Evolutionary conservation across 495 filamentous ascomycete species (phyloP).

Genomic region (Neurospora sublineolata): DNA sequence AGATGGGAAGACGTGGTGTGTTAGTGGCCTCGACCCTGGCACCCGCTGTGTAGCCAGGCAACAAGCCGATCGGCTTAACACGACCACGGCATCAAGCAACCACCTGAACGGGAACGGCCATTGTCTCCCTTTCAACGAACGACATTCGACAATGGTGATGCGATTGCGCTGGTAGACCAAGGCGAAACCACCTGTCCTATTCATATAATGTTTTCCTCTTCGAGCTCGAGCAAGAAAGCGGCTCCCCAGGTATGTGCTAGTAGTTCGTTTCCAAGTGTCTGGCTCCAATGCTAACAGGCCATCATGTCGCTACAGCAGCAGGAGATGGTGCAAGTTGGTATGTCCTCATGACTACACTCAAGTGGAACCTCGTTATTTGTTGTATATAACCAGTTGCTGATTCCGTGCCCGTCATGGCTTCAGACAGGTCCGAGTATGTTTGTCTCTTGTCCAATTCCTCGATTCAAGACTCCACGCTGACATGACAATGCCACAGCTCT

Average conservation of each 20-base stretch:
- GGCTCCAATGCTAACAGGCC: constrained; percentile 11
- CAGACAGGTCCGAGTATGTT: constrained; percentile 51
- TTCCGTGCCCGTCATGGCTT: constrained; percentile 20
- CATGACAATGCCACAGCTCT: constrained; percentile 38
- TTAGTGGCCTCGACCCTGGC: not conserved
- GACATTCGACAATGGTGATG: not conserved
- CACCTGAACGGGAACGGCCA: not conserved
- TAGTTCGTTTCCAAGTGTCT: not conserved
- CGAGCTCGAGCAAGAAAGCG: constrained; percentile 53
- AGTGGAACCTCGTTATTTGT: not conserved
- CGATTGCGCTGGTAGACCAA: not conserved
- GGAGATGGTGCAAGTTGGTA: constrained; percentile 99
- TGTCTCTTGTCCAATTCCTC: constrained; percentile 11
- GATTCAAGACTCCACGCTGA: not conserved
- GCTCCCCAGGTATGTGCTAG: constrained; percentile 54
- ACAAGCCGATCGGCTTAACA: not conserved
- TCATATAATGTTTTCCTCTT: constrained; percentile 42
- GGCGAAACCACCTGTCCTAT: not conserved
- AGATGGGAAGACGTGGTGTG: not conserved
- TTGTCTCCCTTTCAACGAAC: not conserved
- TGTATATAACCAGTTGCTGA: constrained; percentile 1
- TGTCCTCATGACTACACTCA: constrained; percentile 24
- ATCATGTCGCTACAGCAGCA: constrained; percentile 30
- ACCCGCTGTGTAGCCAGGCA: not conserved
- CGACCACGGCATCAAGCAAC: not conserved